phyloP scores from a whole-genome alignment of 2,329 filamentous ascomycete species.

The Aureobasidium lini region DNA sequence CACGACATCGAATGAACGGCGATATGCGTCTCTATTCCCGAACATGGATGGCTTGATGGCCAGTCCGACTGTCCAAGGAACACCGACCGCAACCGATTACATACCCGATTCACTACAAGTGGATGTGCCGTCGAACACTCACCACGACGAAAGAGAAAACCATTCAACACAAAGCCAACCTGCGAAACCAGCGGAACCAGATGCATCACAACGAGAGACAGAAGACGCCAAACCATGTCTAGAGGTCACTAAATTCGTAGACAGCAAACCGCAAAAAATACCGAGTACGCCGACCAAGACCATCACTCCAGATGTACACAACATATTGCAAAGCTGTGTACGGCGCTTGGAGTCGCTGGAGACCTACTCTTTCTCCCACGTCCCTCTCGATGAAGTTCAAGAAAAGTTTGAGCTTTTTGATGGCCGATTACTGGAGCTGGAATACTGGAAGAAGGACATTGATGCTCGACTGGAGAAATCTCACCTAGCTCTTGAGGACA shows the following conservation, averaged over 20 bases:
- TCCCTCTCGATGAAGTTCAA: slow-evolving; percentile 60
- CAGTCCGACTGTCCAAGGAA: slow-evolving; percentile 7
- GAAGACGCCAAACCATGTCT: neutral
- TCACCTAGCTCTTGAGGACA: slow-evolving; percentile 27
- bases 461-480: slow-evolving; percentile 17
- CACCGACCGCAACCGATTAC: neutral
- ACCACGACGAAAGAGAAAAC: neutral
- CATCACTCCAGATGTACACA: slow-evolving; percentile 29
- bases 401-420: slow-evolving; percentile 62
- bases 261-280: neutral
- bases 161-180: neutral
- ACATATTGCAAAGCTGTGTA: slow-evolving; percentile 43
- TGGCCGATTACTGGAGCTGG: slow-evolving; percentile 60
- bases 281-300: neutral
- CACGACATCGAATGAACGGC: neutral
- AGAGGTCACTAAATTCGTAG: neutral
- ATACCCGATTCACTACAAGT: neutral
- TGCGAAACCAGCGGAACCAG: neutral
- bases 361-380: slow-evolving; percentile 59
- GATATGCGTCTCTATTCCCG: slow-evolving; percentile 2
- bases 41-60: slow-evolving; percentile 8
- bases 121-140: neutral
- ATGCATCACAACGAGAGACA: neutral
- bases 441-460: slow-evolving; percentile 39
- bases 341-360: slow-evolving; percentile 62